Evolutionary conservation across 371 early-diverging fungal species (phyloP), one percentile per base, ranked within the genome.

Genomic region (Mortierella sp.): DNA sequence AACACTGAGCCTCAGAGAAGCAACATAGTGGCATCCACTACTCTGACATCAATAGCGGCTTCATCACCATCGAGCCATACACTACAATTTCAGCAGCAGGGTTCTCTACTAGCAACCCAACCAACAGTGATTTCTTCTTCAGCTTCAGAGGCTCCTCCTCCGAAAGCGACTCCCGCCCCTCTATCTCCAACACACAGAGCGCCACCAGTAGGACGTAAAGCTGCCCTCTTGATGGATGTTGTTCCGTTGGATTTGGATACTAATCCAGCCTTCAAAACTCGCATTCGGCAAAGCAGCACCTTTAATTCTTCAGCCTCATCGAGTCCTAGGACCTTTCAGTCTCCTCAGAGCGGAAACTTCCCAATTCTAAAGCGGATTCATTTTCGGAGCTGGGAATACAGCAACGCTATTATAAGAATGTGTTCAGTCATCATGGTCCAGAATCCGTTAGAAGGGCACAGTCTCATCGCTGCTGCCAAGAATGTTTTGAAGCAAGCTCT

Each of bases 361-460:
- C 57, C 37, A 3, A 31, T 34, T 3, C 64, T 35, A 37, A 68
- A 60, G 10, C 61, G 47, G 23, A 61, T 28, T 3, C 61, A 56
- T 19, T 10, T 57, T 0, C 58, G 64, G 0, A 57, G 57, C 12
- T 75, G 75, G 82, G 66, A 71, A 12, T 75, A 72, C 35, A 62
- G 69, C 47, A 72, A 75, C 23, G 66, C 82, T 0, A 57, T 75
- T 13, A 29, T 81, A n/a, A 56, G 58, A 1, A 81, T 81, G 82
- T 75, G 82, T 22, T 57, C 82, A 3, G 72, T 62, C 47, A 40
- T 81, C 31, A 81, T 72, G 68, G 54, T 81, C 54, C 72, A 72
- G 26, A 75, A 71, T 61, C 82, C 82, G 2, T 13, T 65, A 28
- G 71, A 75, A 28, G 82, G 75, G 23, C 69, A 66, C 35, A 65